Evolutionary conservation across 2,329 filamentous ascomycete species (phyloP).

Genomic region (Alternaria metachromatica): DNA sequence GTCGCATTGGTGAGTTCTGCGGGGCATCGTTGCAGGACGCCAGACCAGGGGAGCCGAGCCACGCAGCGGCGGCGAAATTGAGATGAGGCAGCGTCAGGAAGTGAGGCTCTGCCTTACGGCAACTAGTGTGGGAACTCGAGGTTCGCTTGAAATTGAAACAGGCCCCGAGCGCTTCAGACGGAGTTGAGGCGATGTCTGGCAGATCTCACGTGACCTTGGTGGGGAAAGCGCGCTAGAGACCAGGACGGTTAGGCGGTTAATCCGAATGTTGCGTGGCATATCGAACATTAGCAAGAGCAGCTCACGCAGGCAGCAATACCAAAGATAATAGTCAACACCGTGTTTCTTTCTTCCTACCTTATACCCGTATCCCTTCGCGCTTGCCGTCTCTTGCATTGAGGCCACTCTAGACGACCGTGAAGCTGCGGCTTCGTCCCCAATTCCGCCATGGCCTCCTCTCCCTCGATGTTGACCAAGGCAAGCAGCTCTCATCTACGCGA

Average conservation of each 20-base stretch:
- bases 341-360: slow-evolving; percentile 22
- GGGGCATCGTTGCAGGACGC: slow-evolving; percentile 38
- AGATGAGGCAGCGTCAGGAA: slow-evolving; percentile 20
- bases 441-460: slow-evolving; percentile 56
- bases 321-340: slow-evolving; percentile 25
- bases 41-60: slow-evolving; percentile 27
- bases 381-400: slow-evolving; percentile 38
- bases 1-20: slow-evolving; percentile 38
- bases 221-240: slow-evolving; percentile 18
- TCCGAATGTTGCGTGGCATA: slow-evolving; percentile 41
- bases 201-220: slow-evolving; percentile 11
- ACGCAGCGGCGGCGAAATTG: slow-evolving; percentile 30
- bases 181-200: slow-evolving; percentile 16
- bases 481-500: slow-evolving; percentile 21
- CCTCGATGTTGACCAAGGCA: slow-evolving; percentile 62
- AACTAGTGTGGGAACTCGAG: slow-evolving; percentile 1
- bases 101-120: slow-evolving; percentile 33
- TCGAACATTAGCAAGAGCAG: slow-evolving; percentile 46
- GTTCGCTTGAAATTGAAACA: slow-evolving; percentile 13
- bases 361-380: slow-evolving; percentile 12
- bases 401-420: slow-evolving; percentile 36
- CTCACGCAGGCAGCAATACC: slow-evolving; percentile 37
- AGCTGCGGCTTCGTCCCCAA: slow-evolving; percentile 54
- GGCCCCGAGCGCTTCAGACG: slow-evolving; percentile 12
- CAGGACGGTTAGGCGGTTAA: slow-evolving; percentile 19